These are phyloP conservation scores for Schoenoplectus triqueter DNA, from an alignment of 202 grass and related monocot genomes.

Conservation along the genomic window DNA sequence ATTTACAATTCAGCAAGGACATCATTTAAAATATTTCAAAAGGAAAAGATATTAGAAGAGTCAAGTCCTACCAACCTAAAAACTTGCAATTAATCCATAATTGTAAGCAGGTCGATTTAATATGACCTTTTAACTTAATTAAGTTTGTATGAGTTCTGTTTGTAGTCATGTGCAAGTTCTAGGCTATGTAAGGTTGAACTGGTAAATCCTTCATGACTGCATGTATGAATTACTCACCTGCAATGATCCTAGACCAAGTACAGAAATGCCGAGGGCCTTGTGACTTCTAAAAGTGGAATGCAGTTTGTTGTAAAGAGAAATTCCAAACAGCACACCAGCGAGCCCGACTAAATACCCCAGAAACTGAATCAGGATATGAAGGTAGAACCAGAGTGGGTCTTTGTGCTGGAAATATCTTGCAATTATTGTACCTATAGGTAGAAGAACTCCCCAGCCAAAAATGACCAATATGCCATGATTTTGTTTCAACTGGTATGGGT, in stretches of 20 bases:
- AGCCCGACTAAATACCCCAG: conserved; percentile 54
- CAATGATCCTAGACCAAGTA: conserved; percentile 52
- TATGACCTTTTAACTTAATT: not conserved
- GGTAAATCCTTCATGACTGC: not conserved
- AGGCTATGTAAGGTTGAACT: not conserved
- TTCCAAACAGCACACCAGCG: conserved; percentile 50
- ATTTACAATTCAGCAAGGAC: too few species aligned
- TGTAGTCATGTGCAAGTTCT: not conserved
- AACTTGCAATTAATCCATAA: not conserved
- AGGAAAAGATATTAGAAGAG: not conserved
- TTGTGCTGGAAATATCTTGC: conserved; percentile 60
- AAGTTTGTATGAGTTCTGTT: not conserved
- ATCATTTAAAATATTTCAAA: too few species aligned
- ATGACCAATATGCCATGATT: conserved; percentile 60
- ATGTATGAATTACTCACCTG: conserved; percentile 43
- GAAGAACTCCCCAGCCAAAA: conserved; percentile 58
- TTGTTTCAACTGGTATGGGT: conserved; percentile 53
- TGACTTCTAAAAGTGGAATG: conserved; percentile 52
- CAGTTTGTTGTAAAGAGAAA: conserved; percentile 50
- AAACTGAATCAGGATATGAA: conserved; percentile 56
- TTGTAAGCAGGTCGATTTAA: not conserved
- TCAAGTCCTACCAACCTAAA: not conserved
- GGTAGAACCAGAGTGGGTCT: conserved; percentile 62
- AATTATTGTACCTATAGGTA: conserved; percentile 52
- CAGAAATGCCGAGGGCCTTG: conserved; percentile 48